These are phyloP conservation scores for Pyrrhoderma lamaoense DNA, from an alignment of 1,284 basidiomycete species.

Conservation along the genomic window DNA sequence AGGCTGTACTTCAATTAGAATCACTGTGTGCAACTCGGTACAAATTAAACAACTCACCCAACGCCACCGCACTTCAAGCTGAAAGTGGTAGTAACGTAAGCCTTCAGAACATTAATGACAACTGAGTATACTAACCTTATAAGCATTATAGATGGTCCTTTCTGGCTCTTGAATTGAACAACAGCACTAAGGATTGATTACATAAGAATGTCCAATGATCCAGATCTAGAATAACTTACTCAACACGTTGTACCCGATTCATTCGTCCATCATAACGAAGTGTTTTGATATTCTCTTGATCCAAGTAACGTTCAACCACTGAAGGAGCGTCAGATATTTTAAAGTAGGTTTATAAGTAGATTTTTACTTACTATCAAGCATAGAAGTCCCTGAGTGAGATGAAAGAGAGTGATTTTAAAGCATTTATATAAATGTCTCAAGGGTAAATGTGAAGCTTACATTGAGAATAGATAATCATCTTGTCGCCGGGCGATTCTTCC, in stretches of 20 bases:
- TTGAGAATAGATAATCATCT: constrained; percentile 64
- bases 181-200: constrained; percentile 28
- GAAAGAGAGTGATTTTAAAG: too few species aligned
- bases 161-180: constrained; percentile 41
- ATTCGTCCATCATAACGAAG: constrained; percentile 62
- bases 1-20: constrained; percentile 26
- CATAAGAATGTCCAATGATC: neutral
- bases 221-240: constrained; percentile 6
- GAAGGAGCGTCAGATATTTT: constrained; percentile 1
- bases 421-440: neutral
- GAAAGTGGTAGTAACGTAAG: neutral
- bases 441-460: constrained; percentile 35
- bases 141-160: constrained; percentile 53
- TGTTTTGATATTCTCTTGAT: constrained; percentile 48
- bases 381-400: constrained; percentile 75
- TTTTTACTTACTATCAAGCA: constrained; percentile 42
- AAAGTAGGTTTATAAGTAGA: neutral
- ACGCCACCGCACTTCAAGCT: constrained; percentile 65
- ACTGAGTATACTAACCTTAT: constrained; percentile 39
- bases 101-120: neutral
- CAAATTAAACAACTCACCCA: constrained; percentile 32
- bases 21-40: neutral
- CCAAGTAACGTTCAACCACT: constrained; percentile 50
- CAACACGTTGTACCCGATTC: constrained; percentile 45
- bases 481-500: constrained; percentile 49